Evolutionary conservation across 2,329 filamentous ascomycete genomes (phyloP).

Genomic region (Stachybotrys chlorohalonatus): DNA sequence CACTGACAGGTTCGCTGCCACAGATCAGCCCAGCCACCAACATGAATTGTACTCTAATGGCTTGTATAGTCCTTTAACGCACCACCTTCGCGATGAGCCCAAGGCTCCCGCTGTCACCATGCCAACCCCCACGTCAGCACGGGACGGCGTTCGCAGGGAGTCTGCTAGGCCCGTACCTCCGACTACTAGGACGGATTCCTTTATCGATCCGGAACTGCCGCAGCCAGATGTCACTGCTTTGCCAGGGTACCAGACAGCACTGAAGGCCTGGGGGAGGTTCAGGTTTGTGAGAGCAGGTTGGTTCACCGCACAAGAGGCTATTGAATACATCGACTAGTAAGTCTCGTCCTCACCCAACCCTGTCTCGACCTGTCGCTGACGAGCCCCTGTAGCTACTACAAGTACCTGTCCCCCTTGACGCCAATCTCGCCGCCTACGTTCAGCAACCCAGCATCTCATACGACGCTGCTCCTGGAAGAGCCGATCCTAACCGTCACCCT

Average conservation of each 20-base stretch:
- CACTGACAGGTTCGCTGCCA: slow-evolving; percentile 45
- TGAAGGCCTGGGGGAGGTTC: slow-evolving; percentile 84
- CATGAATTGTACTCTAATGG: neutral
- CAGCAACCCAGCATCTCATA: slow-evolving; percentile 69
- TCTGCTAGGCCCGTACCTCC: slow-evolving; percentile 7
- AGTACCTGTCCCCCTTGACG: slow-evolving; percentile 81
- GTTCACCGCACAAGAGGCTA: slow-evolving; percentile 90
- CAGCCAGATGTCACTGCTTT: slow-evolving; percentile 36
- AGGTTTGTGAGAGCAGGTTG: slow-evolving; percentile 94
- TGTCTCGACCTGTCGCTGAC: neutral
- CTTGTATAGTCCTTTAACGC: slow-evolving; percentile 10
- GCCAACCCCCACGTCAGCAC: slow-evolving; percentile 6
- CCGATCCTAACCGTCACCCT: slow-evolving; percentile 88
- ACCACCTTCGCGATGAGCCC: slow-evolving; percentile 14
- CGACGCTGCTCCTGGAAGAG: slow-evolving; percentile 76
- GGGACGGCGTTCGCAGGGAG: slow-evolving; percentile 8
- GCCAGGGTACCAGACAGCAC: slow-evolving; percentile 56
- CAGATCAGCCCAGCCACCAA: neutral
- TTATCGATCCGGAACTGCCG: slow-evolving; percentile 37
- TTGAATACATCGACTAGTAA: slow-evolving; percentile 88
- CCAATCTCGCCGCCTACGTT: slow-evolving; percentile 92
- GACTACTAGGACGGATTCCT: slow-evolving; percentile 20
- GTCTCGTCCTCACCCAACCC: slow-evolving; percentile 16
- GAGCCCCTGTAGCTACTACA: slow-evolving; percentile 60
- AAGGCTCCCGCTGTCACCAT: slow-evolving; percentile 7